These are phyloP conservation scores for Cercophora newfieldiana DNA, from an alignment of 495 filamentous ascomycete genomes.

Conservation along the genomic window DNA sequence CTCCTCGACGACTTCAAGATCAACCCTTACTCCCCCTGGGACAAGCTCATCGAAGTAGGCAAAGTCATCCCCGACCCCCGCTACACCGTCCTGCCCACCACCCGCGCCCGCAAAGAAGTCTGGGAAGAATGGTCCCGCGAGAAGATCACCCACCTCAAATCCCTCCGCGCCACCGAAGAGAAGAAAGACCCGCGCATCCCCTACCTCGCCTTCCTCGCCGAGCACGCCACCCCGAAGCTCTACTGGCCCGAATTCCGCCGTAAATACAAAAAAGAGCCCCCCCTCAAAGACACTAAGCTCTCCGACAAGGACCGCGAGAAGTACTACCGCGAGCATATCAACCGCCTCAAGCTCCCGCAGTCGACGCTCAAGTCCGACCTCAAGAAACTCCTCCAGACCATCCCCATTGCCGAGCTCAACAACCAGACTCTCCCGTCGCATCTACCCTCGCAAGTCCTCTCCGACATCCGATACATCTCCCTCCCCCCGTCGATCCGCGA, in stretches of 20 bases:
- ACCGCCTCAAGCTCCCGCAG: conserved; percentile 71
- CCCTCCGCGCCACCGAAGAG: conserved; percentile 70
- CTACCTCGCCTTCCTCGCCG: conserved; percentile 79
- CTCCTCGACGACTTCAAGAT: conserved; percentile 78
- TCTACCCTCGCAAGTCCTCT: conserved; percentile 67
- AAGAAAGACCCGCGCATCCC: conserved; percentile 83
- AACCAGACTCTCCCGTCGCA: conserved; percentile 59
- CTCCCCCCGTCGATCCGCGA: conserved; percentile 68
- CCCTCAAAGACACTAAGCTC: conserved; percentile 76
- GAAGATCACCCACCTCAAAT: conserved; percentile 67
- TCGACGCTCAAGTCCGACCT: conserved; percentile 77
- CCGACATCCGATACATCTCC: conserved; percentile 81
- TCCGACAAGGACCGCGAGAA: conserved; percentile 89
- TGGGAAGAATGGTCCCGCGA: conserved; percentile 80
- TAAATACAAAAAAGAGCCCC: conserved; percentile 77
- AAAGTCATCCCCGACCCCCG: conserved; percentile 80
- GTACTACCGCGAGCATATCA: conserved; percentile 84
- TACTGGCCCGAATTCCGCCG: conserved; percentile 97
- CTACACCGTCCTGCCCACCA: conserved; percentile 79
- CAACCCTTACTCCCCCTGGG: conserved; percentile 91
- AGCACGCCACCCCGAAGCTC: conserved; percentile 79
- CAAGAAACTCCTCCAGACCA: conserved; percentile 68
- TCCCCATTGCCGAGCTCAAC: conserved; percentile 65
- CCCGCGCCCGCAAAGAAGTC: conserved; percentile 74
- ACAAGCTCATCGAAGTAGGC: conserved; percentile 79